Percentiles rank a stretch among this genome's conserved stretches.
Conservation (phyloP, 148 eudicot genomes). For the Spergularia marina region DNA sequence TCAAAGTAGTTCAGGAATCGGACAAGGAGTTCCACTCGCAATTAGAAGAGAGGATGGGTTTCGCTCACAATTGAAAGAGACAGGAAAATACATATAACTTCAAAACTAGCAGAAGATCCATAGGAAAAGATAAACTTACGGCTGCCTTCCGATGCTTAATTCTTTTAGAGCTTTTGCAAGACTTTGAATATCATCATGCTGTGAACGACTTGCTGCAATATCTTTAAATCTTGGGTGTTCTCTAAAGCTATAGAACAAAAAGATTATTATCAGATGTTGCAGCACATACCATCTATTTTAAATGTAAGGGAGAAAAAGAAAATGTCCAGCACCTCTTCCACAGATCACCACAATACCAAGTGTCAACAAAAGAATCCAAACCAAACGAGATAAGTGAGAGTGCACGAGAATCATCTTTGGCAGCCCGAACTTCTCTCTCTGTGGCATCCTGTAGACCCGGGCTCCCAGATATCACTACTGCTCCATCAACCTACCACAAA, state of each 20-base stretch:
- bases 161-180: constrained; percentile 78
- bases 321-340: constrained; percentile 66
- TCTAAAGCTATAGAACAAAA: constrained; percentile 60
- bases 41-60: too few relatives aligned
- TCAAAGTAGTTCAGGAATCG: too few relatives aligned
- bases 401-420: constrained; percentile 79
- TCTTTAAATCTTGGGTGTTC: constrained; percentile 64
- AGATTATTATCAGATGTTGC: not conserved
- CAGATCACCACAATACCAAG: constrained; percentile 74
- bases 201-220: constrained; percentile 49
- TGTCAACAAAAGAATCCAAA: constrained; percentile 52
- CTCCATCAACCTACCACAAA: constrained; percentile 56
- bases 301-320: not conserved
- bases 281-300: not conserved
- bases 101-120: not conserved
- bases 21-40: too few relatives aligned
- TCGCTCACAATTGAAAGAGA: not conserved
- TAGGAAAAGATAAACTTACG: constrained; percentile 46
- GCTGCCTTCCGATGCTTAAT: constrained; percentile 78
- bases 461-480: constrained; percentile 88
- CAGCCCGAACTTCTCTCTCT: constrained; percentile 60
- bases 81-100: too few relatives aligned
- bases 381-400: constrained; percentile 51
- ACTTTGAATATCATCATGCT: constrained; percentile 56
- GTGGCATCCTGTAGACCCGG: constrained; percentile 60